Evolutionary conservation across 2,329 filamentous ascomycete species (phyloP), one percentile per base, ranked within the genome.

Genomic region (Exutisphaerella laricina): DNA sequence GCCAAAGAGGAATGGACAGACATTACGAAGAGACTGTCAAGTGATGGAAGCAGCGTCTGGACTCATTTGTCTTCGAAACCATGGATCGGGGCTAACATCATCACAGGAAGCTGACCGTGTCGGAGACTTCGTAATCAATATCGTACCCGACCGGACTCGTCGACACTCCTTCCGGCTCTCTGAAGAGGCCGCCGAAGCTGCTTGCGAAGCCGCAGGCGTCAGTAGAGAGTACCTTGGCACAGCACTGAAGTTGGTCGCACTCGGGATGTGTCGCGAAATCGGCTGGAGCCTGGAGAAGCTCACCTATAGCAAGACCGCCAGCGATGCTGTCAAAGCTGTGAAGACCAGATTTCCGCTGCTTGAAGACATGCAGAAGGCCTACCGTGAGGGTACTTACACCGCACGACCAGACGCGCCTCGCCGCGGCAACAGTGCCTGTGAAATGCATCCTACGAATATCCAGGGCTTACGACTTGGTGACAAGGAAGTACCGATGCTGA

Each of bases 291-390:
- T n/a, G n/a, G n/a, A n/a, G n/a, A n/a, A n/a, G n/a, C 26, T 49
- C 3, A 26, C 33, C 4, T 35, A 29, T 18, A 45, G 43, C 25
- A 39, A 43, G 10, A 48, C 47, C 7, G 44, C 41, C 25, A 42
- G 32, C 3, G 41, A 43, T 12, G 43, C 33, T 7, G 38, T 48
- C 9, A 9, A 28, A 5, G 37, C 33, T n/a, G 29, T 48, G 30
- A 47, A 47, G 26, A 12, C 25, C 10, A 39, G 41, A 21, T 50
- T 49, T 22, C 43, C 49, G 5, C n/a, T 48, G 5, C 20, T 52
- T 6, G 36, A 49, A 26, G 49, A 52, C 26, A 45, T 52, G 14
- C 31, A 49, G 34, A 13, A 14, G 13, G 49, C 49, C 1, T 52
- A 50, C 21, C 32, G 28, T 20, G 21, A 23, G 10, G 44, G 48